Base-by-base conservation (phyloP, 2,329 filamentous ascomycete species). In the Aureobasidium sp. region DNA sequence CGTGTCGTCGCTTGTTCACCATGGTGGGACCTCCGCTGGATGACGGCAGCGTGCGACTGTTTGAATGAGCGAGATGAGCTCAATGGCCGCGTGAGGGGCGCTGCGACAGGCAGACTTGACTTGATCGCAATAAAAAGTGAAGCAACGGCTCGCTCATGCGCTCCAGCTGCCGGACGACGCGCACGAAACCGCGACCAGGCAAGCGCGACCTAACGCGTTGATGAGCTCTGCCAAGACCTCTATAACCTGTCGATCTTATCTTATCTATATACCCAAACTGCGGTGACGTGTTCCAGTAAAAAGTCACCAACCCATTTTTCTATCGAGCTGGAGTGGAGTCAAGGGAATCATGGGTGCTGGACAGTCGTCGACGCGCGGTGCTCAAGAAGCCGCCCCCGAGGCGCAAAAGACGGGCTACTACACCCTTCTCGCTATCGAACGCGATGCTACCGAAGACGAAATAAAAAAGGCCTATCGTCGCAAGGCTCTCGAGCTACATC, bases 401-500 rank as follows among this genome's bases (percentile, higher is more conserved):
- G 75, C 79, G 58, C 38, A 54, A 16, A 95, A 93, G 80, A 92
- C 88, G 42, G 93, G 91, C 77, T 95, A 95, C 79, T 98, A 98
- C 80, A 92, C 96, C 72, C 85, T 98, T 42, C 87, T 98, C 7
- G 90, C 86, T 8, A 83, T 98, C n/a, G 88, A 93, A 68, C 85
- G 89, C 67, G 84, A 87, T 68, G 94, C 94, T 42, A 90, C 90
- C 8, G 92, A 95, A 51, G 93, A 97, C 65, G 95, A 98, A 91
- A 94, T 99, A 74, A 97, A 97, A 75, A 97, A 94, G 74, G 94
- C 95, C 18, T 99, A 99, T 79, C 90, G 94, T 69, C 90, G 84
- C 68, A 98, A 95, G 77, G 96, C 96, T 1, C 88, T 99, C 56
- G 94, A 98, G 77, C 85, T 98, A 13, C 96, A 99, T 77, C 96